Base-by-base conservation (phyloP, 1,284 basidiomycete species). In the Malassezia vespertilionis region DNA sequence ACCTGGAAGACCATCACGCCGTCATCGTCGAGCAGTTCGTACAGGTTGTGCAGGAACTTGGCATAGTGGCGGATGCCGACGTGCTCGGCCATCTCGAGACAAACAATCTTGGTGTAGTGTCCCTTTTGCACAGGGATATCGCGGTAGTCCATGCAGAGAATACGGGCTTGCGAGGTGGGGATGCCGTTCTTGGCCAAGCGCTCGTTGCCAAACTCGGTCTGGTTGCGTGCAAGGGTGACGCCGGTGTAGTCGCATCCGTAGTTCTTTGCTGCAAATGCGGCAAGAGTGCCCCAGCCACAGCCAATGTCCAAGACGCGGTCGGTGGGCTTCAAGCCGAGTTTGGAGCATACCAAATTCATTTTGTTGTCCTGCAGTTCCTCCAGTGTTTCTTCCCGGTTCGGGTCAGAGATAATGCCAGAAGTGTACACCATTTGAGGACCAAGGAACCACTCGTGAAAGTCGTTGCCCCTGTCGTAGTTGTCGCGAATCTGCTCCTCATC, bases 341-440 rank as follows among this genome's bases (percentile, higher is more conserved):
- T 97, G 65, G 83, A 84, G 76, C 91, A 96, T 28, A 97, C 90
- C 53, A 93, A 75, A 30, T 82, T 82, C 54, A 96, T 81, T 73
- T 97, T 97, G 79, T 97, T 99, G 74, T 97, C 91, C 76, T 99
- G 93, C 30, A 99, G 80, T 66, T 91, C 79, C 72, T 99, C 93
- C 46, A 97, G 80, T 12, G 86, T 82, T 74, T 96, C 86, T 61
- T 83, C 77, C 33, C 76, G 74, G 60, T 80, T 79, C 44, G 84
- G 75, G 71, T 86, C 82, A 23, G 77, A 76, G 54, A 96, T 80
- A 51, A 99, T 78, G 57, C 91, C 91, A 14, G 84, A 87, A 6
- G 91, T 99, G 74, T 97, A 99, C 68, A 99, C 81, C 88, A 93
- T 93, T 56, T 88, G 84, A 4, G 86, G 85, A 9, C 88, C 88